Evolutionary conservation across 257 asterid species (phyloP), one percentile per base, ranked within the genome.

Genomic region (Plantago major): DNA sequence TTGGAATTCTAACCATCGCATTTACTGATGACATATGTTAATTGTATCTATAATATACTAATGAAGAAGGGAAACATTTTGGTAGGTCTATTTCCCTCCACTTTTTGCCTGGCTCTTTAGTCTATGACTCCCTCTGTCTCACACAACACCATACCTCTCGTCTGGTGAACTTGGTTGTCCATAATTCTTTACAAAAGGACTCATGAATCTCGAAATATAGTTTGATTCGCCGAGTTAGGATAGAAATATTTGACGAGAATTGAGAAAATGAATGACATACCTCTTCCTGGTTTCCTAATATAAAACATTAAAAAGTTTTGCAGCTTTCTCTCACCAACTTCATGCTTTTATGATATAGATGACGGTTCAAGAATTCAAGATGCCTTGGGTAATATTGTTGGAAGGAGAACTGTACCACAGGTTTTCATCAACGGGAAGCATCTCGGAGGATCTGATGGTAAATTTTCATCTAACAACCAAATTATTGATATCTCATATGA

Each of bases 401-500:
- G 94, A 17, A 78, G 96, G 67, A 80, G 88, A 66, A 92, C 98
- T 0, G 96, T 92, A 19, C 99, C 97, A 5, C 99, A 89, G 69
- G 95, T 92, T 68, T 92, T 89, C 76, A 80, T 92, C 10, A 74
- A 86, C 2, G 97, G 99, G 58, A 84, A 89, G 68, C 95, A 83
- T 66, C 63, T 92, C n/a, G 99, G 99, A 68, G 99, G 97, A 72
- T 87, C 96, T 5, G 99, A 92, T 83, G 99, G 99, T 89, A 89
- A 22, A 33, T 13, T 12, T 30, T 12, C 58, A 42, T 67, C 58
- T 13, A 3, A 9, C 17, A 58, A 10, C 46, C 51, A 3, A 47
- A 51, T n/a, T 11, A 37, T 15, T 18, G 26, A 22, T 22, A 22
- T 22, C 26, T 22, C 26, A 1, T 22, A 22, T 22, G 26, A 1